A percentile compares a stretch with the other conserved stretches of the same genome.
These are phyloP conservation scores for Alternaria rosae DNA, from an alignment of 2,329 filamentous ascomycete genomes.

Conservation along the genomic window DNA sequence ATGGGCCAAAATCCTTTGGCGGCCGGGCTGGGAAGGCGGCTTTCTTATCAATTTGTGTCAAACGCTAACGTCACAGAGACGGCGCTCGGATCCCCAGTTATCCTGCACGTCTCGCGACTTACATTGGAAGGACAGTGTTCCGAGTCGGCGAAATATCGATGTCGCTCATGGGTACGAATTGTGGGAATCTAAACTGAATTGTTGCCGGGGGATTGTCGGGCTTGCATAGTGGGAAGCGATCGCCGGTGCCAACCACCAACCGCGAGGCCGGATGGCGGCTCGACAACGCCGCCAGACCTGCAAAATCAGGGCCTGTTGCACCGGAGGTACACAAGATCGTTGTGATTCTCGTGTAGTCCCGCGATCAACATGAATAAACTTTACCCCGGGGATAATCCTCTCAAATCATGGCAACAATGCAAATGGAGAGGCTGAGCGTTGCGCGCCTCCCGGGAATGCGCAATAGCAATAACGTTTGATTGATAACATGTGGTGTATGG, in stretches of 20 bases:
- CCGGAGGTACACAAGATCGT: conserved; percentile 13
- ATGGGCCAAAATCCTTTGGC: conserved; percentile 39
- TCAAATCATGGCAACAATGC: conserved; percentile 9
- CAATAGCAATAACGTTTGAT: conserved; percentile 36
- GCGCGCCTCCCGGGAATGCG: conserved; percentile 19
- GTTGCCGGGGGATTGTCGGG: conserved; percentile 33
- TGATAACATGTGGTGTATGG: conserved; percentile 27
- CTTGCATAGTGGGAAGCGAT: conserved; percentile 38
- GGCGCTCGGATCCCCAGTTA: conserved; percentile 26
- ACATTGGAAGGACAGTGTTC: conserved; percentile 24
- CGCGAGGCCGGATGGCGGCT: conserved; percentile 27
- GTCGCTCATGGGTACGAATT: conserved; percentile 22
- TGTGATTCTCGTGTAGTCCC: conserved; percentile 22
- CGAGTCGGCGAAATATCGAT: conserved; percentile 34
- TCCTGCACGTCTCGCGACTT: conserved; percentile 24
- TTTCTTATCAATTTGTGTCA: conserved; percentile 43
- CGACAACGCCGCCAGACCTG: conserved; percentile 29
- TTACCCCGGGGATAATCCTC: conserved; percentile 13
- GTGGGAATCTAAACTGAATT: conserved; percentile 32
- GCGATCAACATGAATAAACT: conserved; percentile 15
- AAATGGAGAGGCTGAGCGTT: conserved; percentile 10
- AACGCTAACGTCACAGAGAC: conserved; percentile 28
- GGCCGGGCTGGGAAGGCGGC: conserved; percentile 34
- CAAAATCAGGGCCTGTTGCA: conserved; percentile 12
- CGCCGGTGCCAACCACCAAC: conserved; percentile 24